phyloP scores from a whole-genome alignment of 2,329 filamentous ascomycete genomes.

The Pseudogymnoascus sp. region DNA sequence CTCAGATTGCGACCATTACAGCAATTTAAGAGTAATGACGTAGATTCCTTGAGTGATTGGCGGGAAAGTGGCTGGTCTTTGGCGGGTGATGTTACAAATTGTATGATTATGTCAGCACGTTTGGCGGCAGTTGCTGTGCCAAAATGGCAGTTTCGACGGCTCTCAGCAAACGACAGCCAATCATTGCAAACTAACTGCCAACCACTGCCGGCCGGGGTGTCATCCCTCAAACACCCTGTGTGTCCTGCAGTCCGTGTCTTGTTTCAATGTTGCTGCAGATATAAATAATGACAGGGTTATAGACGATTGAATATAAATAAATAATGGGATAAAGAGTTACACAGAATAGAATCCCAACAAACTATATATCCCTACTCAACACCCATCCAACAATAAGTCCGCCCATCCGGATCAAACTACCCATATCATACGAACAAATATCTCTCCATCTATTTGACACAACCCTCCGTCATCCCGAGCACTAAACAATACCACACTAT shows the following conservation, averaged over 20 bases:
- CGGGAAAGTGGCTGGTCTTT: not conserved
- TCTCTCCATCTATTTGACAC: constrained; percentile 4
- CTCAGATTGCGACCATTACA: not conserved
- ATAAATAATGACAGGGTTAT: not conserved
- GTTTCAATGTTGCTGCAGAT: not conserved
- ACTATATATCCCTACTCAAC: not conserved
- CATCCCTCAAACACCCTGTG: not conserved
- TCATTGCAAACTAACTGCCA: not conserved
- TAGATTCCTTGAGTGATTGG: not conserved
- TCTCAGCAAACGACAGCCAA: not conserved
- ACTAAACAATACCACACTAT: not conserved
- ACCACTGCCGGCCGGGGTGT: not conserved
- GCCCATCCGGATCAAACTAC: not conserved
- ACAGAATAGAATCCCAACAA: not conserved
- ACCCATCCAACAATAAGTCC: not conserved
- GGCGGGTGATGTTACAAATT: not conserved
- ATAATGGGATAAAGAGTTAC: not conserved
- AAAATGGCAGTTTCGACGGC: not conserved
- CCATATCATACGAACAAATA: not conserved
- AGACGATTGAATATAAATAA: not conserved
- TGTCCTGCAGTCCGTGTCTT: not conserved
- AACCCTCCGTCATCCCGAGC: not conserved
- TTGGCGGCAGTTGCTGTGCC: constrained; percentile 5
- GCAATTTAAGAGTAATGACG: not conserved
- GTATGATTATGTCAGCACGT: not conserved